Evolutionary conservation across 805 yeast species (phyloP).

Genomic region (Metschnikowia kofuensis): DNA sequence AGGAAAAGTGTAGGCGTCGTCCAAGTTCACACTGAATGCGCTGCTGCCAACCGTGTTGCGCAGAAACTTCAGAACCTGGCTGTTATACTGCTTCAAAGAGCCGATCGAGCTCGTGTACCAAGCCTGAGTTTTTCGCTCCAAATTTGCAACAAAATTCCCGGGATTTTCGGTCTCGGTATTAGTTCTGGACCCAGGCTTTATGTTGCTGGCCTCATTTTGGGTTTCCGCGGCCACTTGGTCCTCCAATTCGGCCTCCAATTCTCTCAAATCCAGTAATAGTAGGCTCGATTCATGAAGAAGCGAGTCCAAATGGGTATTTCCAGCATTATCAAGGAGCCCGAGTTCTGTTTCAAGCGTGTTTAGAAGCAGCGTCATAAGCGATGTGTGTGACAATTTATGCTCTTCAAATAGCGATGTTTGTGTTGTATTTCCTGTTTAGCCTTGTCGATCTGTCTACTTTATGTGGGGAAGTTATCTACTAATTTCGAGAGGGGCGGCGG

Average conservation of each 20-base stretch:
- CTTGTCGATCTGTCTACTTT: too few relatives aligned
- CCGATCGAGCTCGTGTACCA: slow-evolving; percentile 40
- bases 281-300: slow-evolving; percentile 23
- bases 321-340: slow-evolving; percentile 21
- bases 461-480: too few relatives aligned
- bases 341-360: slow-evolving; percentile 27
- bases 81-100: slow-evolving; percentile 33
- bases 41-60: slow-evolving; percentile 30
- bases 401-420: too few relatives aligned
- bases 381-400: too few relatives aligned
- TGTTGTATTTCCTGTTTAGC: too few relatives aligned
- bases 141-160: not conserved
- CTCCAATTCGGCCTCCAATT: slow-evolving; percentile 23
- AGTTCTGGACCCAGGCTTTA: not conserved
- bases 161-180: not conserved
- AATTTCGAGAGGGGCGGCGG: too few relatives aligned
- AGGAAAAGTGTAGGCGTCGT: slow-evolving; percentile 42
- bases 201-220: not conserved
- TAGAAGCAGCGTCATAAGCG: slow-evolving; percentile 21
- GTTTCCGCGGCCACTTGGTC: slow-evolving; percentile 5
- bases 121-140: slow-evolving; percentile 18
- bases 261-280: slow-evolving; percentile 24
- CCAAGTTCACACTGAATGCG: slow-evolving; percentile 31
- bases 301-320: slow-evolving; percentile 19
- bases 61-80: slow-evolving; percentile 31